A percentile compares a stretch with the other conserved stretches of the same genome.
These are phyloP conservation scores for Crithidia expoeki DNA, from an alignment of 208 protist genomes.

Conservation along the genomic window DNA sequence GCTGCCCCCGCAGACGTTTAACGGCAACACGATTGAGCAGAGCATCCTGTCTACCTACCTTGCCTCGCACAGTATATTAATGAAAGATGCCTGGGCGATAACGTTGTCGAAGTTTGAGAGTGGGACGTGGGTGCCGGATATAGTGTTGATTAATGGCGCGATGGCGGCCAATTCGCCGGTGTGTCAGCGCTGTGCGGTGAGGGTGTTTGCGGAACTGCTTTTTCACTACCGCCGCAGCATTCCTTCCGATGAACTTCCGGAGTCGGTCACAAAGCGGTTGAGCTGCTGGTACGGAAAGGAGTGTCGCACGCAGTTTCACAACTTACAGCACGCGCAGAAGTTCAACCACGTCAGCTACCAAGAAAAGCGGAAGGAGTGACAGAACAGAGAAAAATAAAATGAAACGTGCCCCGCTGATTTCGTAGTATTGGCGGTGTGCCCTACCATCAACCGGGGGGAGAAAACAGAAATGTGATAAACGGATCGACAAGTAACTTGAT, in stretches of 20 bases:
- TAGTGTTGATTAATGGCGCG: slow-evolving; percentile 52
- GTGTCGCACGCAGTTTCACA: slow-evolving; percentile 87
- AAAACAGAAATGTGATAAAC: no score
- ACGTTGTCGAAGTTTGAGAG: slow-evolving; percentile 49
- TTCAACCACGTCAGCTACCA: slow-evolving; percentile 91
- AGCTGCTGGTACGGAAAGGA: slow-evolving; percentile 91
- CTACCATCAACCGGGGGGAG: no score
- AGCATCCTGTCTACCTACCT: slow-evolving; percentile 74
- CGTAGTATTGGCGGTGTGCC: no score
- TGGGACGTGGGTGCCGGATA: slow-evolving; percentile 66
- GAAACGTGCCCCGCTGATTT: no score
- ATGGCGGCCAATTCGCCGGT: slow-evolving; percentile 45
- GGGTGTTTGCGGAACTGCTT: slow-evolving; percentile 69
- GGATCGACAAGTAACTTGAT: no score
- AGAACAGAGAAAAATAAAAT: no score
- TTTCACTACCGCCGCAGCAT: slow-evolving; percentile 82
- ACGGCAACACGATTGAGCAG: slow-evolving; percentile 76
- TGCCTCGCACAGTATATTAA: slow-evolving; percentile 31
- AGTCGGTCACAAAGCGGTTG: slow-evolving; percentile 56
- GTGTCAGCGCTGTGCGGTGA: slow-evolving; percentile 60
- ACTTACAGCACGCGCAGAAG: slow-evolving; percentile 78
- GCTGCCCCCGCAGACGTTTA: slow-evolving; percentile 61
- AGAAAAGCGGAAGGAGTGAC: slow-evolving; percentile 87
- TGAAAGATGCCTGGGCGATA: slow-evolving; percentile 49
- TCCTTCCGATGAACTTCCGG: slow-evolving; percentile 50